Evolutionary conservation across 2,329 filamentous ascomycete species (phyloP), one percentile per base, ranked within the genome.

Genomic region (Arthrobotrys conoides): DNA sequence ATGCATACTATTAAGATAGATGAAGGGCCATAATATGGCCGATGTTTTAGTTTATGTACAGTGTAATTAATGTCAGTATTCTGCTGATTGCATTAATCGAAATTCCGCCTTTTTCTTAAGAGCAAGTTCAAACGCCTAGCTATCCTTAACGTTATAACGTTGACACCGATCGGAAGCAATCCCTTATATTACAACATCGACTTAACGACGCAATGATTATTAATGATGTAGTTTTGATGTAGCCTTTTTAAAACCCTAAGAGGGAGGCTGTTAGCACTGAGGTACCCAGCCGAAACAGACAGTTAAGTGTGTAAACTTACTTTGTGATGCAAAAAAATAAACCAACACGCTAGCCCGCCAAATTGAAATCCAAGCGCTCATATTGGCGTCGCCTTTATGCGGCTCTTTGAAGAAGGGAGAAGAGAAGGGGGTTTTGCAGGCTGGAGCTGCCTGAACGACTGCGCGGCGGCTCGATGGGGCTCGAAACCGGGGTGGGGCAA

Each of bases 51-150:
- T 65, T 66, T 73, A 66, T 75, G 36, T 75, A 55, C 44, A 75
- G 16, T n/a, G 36, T 27, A 68, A 63, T 75, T 75, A 75, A 75
- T 75, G 71, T 75, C 71, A 75, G 71, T 75, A 75, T 75, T 75
- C 71, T 53, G 71, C 71, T 75, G 71, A 75, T 75, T 75, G 55
- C 71, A 75, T 75, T 75, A 75, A 75, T 59, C 30, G 14, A 24
- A 46, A 18, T 3, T 16, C 14, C 30, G 44, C 38, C 44, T 65
- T 22, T 55, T n/a, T 27, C 30, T 12, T 14, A 3, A 63, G 16
- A 41, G 38, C 14, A 41, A 14, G 36, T 44, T 53, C 51, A 38
- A 59, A 38, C 33, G 20, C 53, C 53, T 2, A 59, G n/a, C n/a
- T 27, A 1, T 33, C 57, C 16, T n/a, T n/a, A n/a, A n/a, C n/a